phyloP scores from a whole-genome alignment of 2,329 filamentous ascomycete species.

The Colletotrichum sublineola region DNA sequence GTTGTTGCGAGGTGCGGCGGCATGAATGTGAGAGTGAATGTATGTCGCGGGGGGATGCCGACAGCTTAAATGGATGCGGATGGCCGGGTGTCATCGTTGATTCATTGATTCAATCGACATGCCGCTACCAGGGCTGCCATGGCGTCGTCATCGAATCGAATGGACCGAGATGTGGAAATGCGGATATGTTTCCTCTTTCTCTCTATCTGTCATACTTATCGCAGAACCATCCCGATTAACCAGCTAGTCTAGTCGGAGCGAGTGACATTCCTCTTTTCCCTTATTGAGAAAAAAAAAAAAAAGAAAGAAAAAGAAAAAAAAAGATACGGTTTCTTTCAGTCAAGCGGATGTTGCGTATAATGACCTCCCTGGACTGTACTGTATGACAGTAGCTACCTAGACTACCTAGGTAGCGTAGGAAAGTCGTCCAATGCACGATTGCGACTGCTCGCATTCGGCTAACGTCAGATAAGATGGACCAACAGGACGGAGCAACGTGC shows the following conservation, averaged over 20 bases:
- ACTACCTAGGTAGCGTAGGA: not conserved
- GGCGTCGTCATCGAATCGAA: slow-evolving; percentile 35
- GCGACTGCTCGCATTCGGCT: slow-evolving; percentile 14
- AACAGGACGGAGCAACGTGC: not conserved
- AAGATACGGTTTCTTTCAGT: not conserved
- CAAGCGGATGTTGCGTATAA: not conserved
- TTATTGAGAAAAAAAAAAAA: too few relatives aligned
- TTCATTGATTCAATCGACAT: not conserved
- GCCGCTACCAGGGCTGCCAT: slow-evolving; percentile 2
- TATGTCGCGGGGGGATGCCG: not conserved
- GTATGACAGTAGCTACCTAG: too few relatives aligned
- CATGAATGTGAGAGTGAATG: not conserved
- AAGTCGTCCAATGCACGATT: slow-evolving; percentile 1
- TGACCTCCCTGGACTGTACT: too few relatives aligned
- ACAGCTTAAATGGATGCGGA: not conserved
- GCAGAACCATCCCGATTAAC: not conserved
- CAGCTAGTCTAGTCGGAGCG: not conserved
- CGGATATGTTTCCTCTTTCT: not conserved
- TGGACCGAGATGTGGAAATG: not conserved
- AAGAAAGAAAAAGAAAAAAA: too few relatives aligned
- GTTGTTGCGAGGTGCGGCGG: not conserved
- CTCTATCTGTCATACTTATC: not conserved
- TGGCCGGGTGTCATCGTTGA: slow-evolving; percentile 10
- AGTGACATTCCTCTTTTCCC: not conserved
- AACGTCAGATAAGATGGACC: slow-evolving; percentile 25